Evolutionary conservation across 2,329 filamentous ascomycete species (phyloP), one percentile per base, ranked within the genome.

Genomic region (Sclerotinia nivalis): DNA sequence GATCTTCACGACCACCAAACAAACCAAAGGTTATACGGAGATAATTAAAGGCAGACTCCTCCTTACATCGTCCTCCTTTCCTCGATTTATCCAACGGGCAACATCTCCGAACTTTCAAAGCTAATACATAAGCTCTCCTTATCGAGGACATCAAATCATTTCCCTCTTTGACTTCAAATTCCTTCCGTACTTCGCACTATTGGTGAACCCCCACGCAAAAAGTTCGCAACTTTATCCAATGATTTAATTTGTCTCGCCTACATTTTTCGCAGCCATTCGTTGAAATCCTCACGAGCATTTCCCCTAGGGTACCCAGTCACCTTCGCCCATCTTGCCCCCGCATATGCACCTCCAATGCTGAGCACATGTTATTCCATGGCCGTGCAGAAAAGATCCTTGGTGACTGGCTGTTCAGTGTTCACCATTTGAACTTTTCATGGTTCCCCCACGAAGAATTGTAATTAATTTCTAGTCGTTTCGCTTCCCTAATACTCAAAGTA

Each of bases 371-470:
- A 37, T 47, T 64, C 61, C 61, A 64, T 52, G 61, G 34, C 34
- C n/a, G 61, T 52, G 47, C 61, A 64, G 47, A 47, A 22, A 22
- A 52, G 47, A 64, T 64, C 60, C 60, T 64, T 64, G 60, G 25
- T 40, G 60, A 47, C 54, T 56, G 54, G 31, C 54, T 37, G 13
- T 43, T 43, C 40, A 43, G 13, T 37, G 60, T 60, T 64, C 47
- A 52, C 12, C 31, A 37, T 20, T 50, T 20, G 13, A 64, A 37
- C 6, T 52, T 25, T 52, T 64, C 22, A 52, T 40, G 60, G 31
- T 40, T 40, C 47, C 20, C 47, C 31, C 40, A 61, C 40, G 40
- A 25, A 61, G 40, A 43, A 25, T 47, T 4, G 20, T 43, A 43
- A 8, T 43, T 31, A n/a, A 61, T 25, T 20, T 13, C 28, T 25